Percentiles rank a stretch among this genome's conserved stretches.
Evolutionary conservation across 2,329 filamentous ascomycete species (phyloP).

Genomic region (Pseudogymnoascus sp.): DNA sequence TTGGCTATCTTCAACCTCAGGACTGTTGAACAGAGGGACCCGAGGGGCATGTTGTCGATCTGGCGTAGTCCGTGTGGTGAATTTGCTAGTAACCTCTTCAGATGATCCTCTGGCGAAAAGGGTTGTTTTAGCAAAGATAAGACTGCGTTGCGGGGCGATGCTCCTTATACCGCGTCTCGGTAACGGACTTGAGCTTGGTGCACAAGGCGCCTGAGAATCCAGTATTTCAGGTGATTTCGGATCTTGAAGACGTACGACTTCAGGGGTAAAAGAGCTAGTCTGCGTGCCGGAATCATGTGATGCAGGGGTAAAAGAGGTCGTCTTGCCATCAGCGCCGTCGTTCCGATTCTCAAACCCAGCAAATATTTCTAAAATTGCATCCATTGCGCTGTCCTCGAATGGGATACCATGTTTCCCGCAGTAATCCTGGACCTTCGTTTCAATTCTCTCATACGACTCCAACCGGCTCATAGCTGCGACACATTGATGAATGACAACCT

Average conservation of each 20-base stretch:
- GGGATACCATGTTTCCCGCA: background rate
- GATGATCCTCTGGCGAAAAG: background rate
- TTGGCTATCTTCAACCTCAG: background rate
- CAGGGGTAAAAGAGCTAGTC: background rate
- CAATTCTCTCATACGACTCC: background rate
- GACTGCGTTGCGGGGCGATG: background rate
- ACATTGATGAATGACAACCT: background rate
- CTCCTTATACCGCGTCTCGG: slow-evolving; percentile 24
- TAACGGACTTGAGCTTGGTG: background rate
- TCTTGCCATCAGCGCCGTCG: background rate
- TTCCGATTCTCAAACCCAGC: background rate
- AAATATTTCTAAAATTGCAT: background rate
- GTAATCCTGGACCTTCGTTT: background rate
- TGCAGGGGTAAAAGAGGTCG: too few species aligned
- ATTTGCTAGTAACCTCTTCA: too few species aligned
- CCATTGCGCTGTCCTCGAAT: too few species aligned
- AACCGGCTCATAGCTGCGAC: background rate
- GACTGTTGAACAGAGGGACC: background rate
- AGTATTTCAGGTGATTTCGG: background rate
- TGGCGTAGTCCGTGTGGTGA: background rate
- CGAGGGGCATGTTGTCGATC: too few species aligned
- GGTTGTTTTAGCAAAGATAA: background rate
- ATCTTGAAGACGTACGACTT: background rate
- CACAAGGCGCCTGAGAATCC: background rate
- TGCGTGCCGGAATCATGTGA: background rate